phyloP scores from a whole-genome alignment of 1,284 basidiomycete species.

The Irpex sp. region DNA sequence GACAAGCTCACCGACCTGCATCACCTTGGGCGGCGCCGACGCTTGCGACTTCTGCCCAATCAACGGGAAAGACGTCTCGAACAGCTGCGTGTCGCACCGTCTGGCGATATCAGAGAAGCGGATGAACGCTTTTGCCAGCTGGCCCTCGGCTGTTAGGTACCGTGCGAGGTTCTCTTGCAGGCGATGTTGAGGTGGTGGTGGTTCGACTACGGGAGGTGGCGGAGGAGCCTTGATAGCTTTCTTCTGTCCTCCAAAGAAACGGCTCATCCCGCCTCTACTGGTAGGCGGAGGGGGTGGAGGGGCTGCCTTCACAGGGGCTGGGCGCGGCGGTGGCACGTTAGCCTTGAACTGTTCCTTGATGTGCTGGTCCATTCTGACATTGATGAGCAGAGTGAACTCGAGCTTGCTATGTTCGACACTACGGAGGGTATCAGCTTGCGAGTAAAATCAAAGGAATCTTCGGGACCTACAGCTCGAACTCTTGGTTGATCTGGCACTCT shows the following conservation, averaged over 20 bases:
- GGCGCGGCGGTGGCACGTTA: constrained; percentile 41
- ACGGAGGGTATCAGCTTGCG: constrained; percentile 4
- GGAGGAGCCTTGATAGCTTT: constrained; percentile 45
- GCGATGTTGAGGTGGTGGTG: constrained; percentile 34
- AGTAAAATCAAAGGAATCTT: neutral
- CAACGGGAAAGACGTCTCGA: constrained; percentile 83
- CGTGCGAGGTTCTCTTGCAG: constrained; percentile 74
- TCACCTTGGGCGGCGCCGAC: constrained; percentile 45
- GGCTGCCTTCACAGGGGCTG: constrained; percentile 31
- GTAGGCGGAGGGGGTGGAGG: constrained; percentile 36
- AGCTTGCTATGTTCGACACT: constrained; percentile 88
- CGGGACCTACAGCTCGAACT: constrained; percentile 83
- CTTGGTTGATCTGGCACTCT: constrained; percentile 80
- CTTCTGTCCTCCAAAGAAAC: constrained; percentile 73
- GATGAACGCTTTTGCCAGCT: constrained; percentile 78
- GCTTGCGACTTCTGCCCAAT: constrained; percentile 70
- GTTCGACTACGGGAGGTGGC: constrained; percentile 29
- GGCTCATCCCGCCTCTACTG: constrained; percentile 62
- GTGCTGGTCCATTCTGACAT: constrained; percentile 80
- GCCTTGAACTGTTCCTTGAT: constrained; percentile 73
- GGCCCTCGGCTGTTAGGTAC: constrained; percentile 78
- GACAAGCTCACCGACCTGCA: constrained; percentile 76
- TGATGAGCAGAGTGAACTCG: constrained; percentile 85
- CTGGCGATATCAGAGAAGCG: constrained; percentile 81
- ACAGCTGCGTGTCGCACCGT: constrained; percentile 78